These are phyloP conservation scores for Beverwykella pulmonaria DNA, from an alignment of 495 filamentous ascomycete genomes.

Conservation along the genomic window DNA sequence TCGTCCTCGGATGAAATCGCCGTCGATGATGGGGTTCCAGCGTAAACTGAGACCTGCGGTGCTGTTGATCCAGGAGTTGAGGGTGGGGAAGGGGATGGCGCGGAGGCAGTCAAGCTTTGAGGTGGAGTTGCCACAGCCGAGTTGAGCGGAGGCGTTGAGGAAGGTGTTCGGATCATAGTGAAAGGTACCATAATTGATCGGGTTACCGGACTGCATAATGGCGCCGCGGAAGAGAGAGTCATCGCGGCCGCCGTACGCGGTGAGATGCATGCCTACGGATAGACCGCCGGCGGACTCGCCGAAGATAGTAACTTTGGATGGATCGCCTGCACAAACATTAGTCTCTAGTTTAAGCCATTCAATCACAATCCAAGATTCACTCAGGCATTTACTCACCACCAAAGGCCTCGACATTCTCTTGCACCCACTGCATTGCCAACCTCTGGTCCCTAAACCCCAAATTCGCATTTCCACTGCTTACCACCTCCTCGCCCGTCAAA, in stretches of 20 bases:
- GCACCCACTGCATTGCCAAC: slow-evolving; percentile 64
- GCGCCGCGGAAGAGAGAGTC: slow-evolving; percentile 57
- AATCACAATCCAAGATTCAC: too few relatives aligned
- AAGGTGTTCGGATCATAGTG: slow-evolving; percentile 22
- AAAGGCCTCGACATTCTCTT: slow-evolving; percentile 51
- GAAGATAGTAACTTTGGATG: slow-evolving; percentile 43
- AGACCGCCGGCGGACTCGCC: slow-evolving; percentile 37
- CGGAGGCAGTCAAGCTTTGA: slow-evolving; percentile 53
- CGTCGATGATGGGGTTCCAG: slow-evolving; percentile 54
- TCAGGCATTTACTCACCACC: slow-evolving; percentile 36
- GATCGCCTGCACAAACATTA: slow-evolving; percentile 40
- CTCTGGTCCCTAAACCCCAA: slow-evolving; percentile 62
- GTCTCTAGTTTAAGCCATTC: too few relatives aligned
- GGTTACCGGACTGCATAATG: slow-evolving; percentile 54
- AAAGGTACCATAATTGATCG: slow-evolving; percentile 40
- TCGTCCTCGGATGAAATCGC: slow-evolving; percentile 50
- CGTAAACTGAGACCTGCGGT: slow-evolving; percentile 41
- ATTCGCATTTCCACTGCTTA: slow-evolving; percentile 55
- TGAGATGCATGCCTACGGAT: slow-evolving; percentile 46
- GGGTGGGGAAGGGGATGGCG: slow-evolving; percentile 56
- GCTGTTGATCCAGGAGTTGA: slow-evolving; percentile 59
- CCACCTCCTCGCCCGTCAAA: slow-evolving; percentile 48
- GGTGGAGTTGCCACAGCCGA: slow-evolving; percentile 46
- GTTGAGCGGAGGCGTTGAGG: slow-evolving; percentile 40
- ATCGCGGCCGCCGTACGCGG: slow-evolving; percentile 47